Percentiles rank a stretch among this genome's conserved stretches.
Conservation (phyloP, 768 basidiomycete species). For the Jaapia argillacea region DNA sequence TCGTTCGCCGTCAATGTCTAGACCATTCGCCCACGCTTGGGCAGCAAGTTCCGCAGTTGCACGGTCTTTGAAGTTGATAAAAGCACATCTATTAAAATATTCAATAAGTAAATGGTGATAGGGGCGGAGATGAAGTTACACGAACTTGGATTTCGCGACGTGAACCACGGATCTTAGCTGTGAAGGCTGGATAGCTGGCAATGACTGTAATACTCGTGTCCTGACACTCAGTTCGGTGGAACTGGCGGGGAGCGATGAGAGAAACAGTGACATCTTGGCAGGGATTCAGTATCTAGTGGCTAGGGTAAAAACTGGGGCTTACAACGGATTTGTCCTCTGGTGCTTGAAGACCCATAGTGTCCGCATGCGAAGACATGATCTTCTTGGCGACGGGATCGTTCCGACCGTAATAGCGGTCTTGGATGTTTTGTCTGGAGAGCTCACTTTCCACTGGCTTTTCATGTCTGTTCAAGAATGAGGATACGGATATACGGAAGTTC, state of each 20-base stretch:
- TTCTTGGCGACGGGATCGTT: constrained; percentile 94
- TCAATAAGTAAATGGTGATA: not conserved
- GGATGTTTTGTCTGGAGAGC: constrained; percentile 84
- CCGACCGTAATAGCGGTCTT: constrained; percentile 87
- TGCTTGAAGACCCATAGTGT: constrained; percentile 71
- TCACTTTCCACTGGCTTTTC: constrained; percentile 82
- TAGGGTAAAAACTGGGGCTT: constrained; percentile 21
- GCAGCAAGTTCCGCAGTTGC: constrained; percentile 81
- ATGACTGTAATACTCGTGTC: constrained; percentile 55
- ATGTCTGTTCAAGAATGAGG: constrained; percentile 48
- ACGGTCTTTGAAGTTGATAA: constrained; percentile 87
- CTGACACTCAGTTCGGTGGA: constrained; percentile 71
- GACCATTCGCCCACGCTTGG: constrained; percentile 80
- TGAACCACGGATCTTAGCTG: constrained; percentile 80
- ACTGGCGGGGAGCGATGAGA: constrained; percentile 61
- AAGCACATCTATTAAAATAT: constrained; percentile 61
- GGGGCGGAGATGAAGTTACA: not conserved
- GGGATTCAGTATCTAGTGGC: constrained; percentile 7
- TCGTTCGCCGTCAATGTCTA: constrained; percentile 74
- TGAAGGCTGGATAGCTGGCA: constrained; percentile 51
- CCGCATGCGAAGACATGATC: constrained; percentile 75
- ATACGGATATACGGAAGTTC: not conserved
- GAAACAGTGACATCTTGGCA: constrained; percentile 73
- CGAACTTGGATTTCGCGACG: constrained; percentile 68
- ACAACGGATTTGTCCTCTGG: constrained; percentile 87